Base-by-base conservation (phyloP, 352 stramenopile genomes). In the Elongisporangium prolatum region DNA sequence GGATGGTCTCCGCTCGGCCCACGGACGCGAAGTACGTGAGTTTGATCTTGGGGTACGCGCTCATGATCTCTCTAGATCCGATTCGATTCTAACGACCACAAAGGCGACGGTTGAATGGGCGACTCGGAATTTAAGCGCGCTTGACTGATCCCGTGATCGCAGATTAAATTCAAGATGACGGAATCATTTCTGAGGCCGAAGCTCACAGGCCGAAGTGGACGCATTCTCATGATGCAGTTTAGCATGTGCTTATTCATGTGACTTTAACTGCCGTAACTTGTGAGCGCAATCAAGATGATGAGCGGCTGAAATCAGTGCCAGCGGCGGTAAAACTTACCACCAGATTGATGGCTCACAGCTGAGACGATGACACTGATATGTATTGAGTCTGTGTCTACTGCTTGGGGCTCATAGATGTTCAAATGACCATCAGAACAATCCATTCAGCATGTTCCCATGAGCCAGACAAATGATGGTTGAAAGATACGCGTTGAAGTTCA, bases 21-120 rank as follows among this genome's bases (percentile, higher is more conserved):
- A 49, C 38, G 40, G 57, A 28, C 24, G 64, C 25, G 50, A 90
- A 89, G 57, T 92, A 92, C 4, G 63, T 84, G 14, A 95, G 75
- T 52, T 74, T 84, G 55, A 88, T 65, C 10, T 64, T 55, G 2
- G 69, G 69, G 54, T 72, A 76, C 13, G 20, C 24, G 28, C 34
- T 40, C 71, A 80, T 82, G 17, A 8, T 67, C 34, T 44, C 34
- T 44, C 34, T 44, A 7, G 34, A 44, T 38, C 28, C 28, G 11
- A 44, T 44, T 17, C 10, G 34, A 44, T 44, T 44, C 10, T 44
- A 44, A 44, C 34, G 34, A 44, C 34, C 34, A 13, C 34, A 40
- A 34, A 34, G 34, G 34, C 34, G 34, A 44, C 34, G 34, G 34
- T 44, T 44, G 10, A 44, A 44, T 44, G 34, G 10, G 1, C 11